These are phyloP conservation scores for Linnemannia zychae DNA, from an alignment of 192 early-diverging fungal genomes.

Conservation along the genomic window DNA sequence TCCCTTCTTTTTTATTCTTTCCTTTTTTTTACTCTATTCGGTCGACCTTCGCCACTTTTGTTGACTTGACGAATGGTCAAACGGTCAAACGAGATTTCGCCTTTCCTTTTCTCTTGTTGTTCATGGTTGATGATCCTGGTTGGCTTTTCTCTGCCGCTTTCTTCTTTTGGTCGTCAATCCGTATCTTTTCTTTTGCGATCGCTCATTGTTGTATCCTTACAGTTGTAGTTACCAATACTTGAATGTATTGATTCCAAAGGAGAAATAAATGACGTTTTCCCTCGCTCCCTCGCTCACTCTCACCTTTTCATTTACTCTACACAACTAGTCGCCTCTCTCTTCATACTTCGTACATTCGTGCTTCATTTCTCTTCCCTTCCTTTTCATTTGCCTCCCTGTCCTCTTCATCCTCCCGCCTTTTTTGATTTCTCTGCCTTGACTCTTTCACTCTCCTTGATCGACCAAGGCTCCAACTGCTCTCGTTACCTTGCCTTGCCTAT, in stretches of 20 bases:
- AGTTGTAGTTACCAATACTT: not conserved
- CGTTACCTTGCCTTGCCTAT: not conserved
- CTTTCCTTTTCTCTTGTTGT: not conserved
- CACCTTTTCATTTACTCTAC: not conserved
- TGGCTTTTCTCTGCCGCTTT: not conserved
- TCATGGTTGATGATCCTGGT: not conserved
- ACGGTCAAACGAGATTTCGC: not conserved
- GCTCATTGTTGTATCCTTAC: not conserved
- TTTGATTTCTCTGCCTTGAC: not conserved
- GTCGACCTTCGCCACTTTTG: not conserved
- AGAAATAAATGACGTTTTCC: conserved; percentile 3
- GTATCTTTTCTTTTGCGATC: not conserved
- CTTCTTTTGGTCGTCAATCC: conserved; percentile 2
- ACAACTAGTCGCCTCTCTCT: not conserved
- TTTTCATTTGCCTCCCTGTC: not conserved
- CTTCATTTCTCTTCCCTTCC: not conserved
- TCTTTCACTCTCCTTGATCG: not conserved
- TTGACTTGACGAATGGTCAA: not conserved
- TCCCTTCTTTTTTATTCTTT: not conserved
- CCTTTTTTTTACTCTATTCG: not conserved
- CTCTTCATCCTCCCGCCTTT: not conserved
- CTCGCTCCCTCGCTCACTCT: not conserved
- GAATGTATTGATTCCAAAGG: not conserved
- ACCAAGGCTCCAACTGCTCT: not conserved
- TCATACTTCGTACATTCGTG: not conserved